Evolutionary conservation across 202 grass and related monocot genomes (phyloP).

Genomic region (Schoenoplectus tabernaemontani): DNA sequence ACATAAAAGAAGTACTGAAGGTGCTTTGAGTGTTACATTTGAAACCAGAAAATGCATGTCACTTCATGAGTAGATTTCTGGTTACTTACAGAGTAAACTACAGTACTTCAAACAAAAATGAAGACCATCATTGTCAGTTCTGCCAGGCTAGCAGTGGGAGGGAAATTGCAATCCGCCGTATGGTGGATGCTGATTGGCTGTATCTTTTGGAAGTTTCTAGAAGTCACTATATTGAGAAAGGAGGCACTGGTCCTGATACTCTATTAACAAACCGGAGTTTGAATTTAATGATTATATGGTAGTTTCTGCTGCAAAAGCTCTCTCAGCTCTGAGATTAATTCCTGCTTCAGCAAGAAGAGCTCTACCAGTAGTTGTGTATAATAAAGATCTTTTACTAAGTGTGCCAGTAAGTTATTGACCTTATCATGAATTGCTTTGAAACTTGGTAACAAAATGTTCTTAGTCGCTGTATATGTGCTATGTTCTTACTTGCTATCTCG

Average conservation of each 20-base stretch:
- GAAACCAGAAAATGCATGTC: constrained; percentile 54
- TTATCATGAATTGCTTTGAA: background rate
- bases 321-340: constrained; percentile 60
- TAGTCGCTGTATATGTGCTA: constrained; percentile 18
- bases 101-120: constrained; percentile 28
- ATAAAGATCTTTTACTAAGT: constrained; percentile 49
- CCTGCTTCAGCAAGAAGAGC: constrained; percentile 69
- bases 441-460: background rate
- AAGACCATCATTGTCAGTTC: constrained; percentile 39
- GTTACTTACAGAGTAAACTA: constrained; percentile 55
- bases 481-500: constrained; percentile 13
- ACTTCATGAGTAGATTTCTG: constrained; percentile 76
- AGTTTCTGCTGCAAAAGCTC: constrained; percentile 43
- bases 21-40: constrained; percentile 27
- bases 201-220: constrained; percentile 60
- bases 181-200: constrained; percentile 78
- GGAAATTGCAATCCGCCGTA: constrained; percentile 44
- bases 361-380: constrained; percentile 58
- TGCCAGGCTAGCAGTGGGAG: constrained; percentile 32
- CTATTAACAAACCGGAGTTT: constrained; percentile 16
- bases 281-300: constrained; percentile 48
- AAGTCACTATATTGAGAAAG: constrained; percentile 24
- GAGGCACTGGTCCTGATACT: constrained; percentile 1
- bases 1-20: constrained; percentile 22
- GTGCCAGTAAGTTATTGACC: constrained; percentile 53